phyloP scores from a whole-genome alignment of 352 stramenopile genomes.

The Phytophthora hibernalis region DNA sequence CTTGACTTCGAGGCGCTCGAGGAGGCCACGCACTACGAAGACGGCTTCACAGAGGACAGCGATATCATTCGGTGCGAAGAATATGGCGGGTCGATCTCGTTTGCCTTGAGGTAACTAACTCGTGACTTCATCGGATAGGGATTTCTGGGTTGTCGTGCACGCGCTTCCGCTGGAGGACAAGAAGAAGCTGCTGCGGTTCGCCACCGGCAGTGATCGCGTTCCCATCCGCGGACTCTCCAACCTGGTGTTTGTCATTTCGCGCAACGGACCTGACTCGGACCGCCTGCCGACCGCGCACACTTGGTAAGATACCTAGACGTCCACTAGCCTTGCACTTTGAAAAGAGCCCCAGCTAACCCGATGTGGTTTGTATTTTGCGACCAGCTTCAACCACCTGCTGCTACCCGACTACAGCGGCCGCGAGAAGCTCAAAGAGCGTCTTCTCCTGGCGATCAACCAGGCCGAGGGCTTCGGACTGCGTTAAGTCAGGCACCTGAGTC shows the following conservation, averaged over 20 bases:
- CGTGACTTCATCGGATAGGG: slow-evolving; percentile 30
- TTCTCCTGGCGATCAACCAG: slow-evolving; percentile 85
- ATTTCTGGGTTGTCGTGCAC: slow-evolving; percentile 89
- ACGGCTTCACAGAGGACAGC: slow-evolving; percentile 75
- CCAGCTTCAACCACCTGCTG: slow-evolving; percentile 89
- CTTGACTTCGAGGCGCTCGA: slow-evolving; percentile 84
- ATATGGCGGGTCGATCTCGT: background rate
- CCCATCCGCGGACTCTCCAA: slow-evolving; percentile 84
- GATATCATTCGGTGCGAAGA: slow-evolving; percentile 58
- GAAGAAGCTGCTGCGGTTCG: slow-evolving; percentile 88
- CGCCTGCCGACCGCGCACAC: slow-evolving; percentile 88
- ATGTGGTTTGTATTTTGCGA: slow-evolving; percentile 15
- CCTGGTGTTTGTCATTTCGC: slow-evolving; percentile 86
- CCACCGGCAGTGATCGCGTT: slow-evolving; percentile 85
- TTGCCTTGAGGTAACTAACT: slow-evolving; percentile 7
- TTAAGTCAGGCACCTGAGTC: no score
- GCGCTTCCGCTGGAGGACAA: slow-evolving; percentile 82
- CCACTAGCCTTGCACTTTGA: background rate
- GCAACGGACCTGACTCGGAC: slow-evolving; percentile 84
- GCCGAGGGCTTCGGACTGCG: slow-evolving; percentile 85
- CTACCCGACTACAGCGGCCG: slow-evolving; percentile 80
- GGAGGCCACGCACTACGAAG: slow-evolving; percentile 78
- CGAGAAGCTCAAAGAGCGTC: slow-evolving; percentile 83
- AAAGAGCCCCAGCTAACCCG: slow-evolving; percentile 12
- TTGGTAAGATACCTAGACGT: slow-evolving; percentile 50